Conservation (phyloP, 805 yeast species). For the Hanseniaspora mollemarum region DNA sequence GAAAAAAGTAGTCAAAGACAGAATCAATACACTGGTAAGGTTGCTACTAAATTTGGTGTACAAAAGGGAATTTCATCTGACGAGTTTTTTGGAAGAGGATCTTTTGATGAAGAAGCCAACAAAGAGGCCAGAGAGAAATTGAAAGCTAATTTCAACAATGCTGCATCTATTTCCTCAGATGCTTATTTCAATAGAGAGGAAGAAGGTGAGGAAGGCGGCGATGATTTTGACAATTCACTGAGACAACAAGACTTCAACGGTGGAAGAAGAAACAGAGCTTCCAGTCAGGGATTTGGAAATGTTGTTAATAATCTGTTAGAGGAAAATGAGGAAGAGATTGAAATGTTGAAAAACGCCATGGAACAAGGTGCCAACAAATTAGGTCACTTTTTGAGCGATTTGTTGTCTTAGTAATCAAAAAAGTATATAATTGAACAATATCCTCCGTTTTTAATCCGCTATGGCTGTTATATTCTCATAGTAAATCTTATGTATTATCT, state of each 20-base stretch:
- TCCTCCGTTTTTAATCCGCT: neutral
- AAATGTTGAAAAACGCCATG: slow-evolving; percentile 76
- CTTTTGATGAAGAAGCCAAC: slow-evolving; percentile 64
- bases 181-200: slow-evolving; percentile 86
- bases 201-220: slow-evolving; percentile 33
- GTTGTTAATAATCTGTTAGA: slow-evolving; percentile 59
- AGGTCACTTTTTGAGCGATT: slow-evolving; percentile 77
- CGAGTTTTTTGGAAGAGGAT: slow-evolving; percentile 81
- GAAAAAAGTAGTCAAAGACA: slow-evolving; percentile 38
- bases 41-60: slow-evolving; percentile 63
- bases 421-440: no score
- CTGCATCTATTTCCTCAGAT: slow-evolving; percentile 82
- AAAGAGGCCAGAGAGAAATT: slow-evolving; percentile 74
- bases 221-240: neutral
- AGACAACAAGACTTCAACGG: slow-evolving; percentile 20
- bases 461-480: neutral
- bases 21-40: slow-evolving; percentile 61
- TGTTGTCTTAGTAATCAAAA: slow-evolving; percentile 31
- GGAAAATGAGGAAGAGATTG: slow-evolving; percentile 72
- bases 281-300: slow-evolving; percentile 26
- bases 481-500: no score
- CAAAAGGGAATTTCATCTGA: slow-evolving; percentile 96
- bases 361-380: slow-evolving; percentile 89
- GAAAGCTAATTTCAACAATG: slow-evolving; percentile 62
- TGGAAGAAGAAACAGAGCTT: slow-evolving; percentile 25